Evolutionary conservation across 345 rosid genomes (phyloP), one percentile per base, ranked within the genome.

Genomic region (Euphorbia pulcherrima): DNA sequence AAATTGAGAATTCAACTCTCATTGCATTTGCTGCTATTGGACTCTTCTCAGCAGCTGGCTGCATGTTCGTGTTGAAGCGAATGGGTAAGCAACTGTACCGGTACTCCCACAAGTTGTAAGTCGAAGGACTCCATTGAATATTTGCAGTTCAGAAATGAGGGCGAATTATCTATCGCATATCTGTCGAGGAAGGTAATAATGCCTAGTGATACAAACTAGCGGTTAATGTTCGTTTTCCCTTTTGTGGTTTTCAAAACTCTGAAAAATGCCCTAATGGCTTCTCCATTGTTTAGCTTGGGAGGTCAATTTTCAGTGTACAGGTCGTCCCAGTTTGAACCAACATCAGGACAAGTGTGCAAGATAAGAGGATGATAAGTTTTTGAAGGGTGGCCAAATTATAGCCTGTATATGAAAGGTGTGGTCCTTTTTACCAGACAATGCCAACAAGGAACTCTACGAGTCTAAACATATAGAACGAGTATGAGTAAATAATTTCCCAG

Each of bases 51-150:
- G 90, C 93, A 16, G 88, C 96, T 67, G 90, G 86, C 53, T 91
- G 93, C 78, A 84, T 94, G 89, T 81, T 85, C 82, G 64, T 84
- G 35, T 67, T 94, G 80, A 89, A 93, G 85, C 83, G 78, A 55
- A 82, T 86, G 81, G 99, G 99, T 61, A 94, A 94, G 85, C 96
- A 89, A 77, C 99, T 90, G 7, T 87, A 87, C 74, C 91, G 83
- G 65, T 85, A 87, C 80, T 84, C 90, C 88, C 97, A 84, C 72
- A 89, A 89, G 64, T 72, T 79, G 65, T 94, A 84, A 89, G 55
- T 6, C 23, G 11, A 41, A 6, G 10, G 18, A 33, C 20, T 50
- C 26, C 6, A 27, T 24, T 26, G 5, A 1, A n/a, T 55, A 23
- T 27, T 23, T 41, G 59, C 1, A 66, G 56, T 11, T 17, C 24